phyloP scores from a whole-genome alignment of 2,329 filamentous ascomycete genomes.

The Cordyceps tenuipes region DNA sequence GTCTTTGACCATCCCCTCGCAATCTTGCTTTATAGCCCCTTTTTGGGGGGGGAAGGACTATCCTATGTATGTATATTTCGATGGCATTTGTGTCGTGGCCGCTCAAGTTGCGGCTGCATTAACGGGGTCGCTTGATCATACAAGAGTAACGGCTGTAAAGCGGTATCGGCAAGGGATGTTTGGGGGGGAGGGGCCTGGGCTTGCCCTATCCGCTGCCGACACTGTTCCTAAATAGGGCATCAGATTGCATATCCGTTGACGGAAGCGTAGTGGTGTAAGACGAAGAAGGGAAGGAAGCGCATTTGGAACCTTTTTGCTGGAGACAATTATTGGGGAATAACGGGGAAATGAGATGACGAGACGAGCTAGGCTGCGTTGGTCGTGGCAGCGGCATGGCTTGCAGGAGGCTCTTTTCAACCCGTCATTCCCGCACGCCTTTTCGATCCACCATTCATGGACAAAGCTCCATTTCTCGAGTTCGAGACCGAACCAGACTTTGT shows the following conservation, averaged over 20 bases:
- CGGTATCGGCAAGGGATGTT: not conserved
- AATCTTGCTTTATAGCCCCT: no score
- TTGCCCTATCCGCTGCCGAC: constrained; percentile 10
- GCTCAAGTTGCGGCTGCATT: not conserved
- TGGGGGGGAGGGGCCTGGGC: not conserved
- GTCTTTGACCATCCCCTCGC: no score
- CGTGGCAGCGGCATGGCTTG: constrained; percentile 7
- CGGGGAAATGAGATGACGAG: constrained; percentile 5
- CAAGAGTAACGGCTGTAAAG: not conserved
- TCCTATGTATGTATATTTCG: no score
- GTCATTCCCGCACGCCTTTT: constrained; percentile 13
- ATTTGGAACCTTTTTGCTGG: not conserved
- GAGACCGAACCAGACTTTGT: constrained; percentile 16
- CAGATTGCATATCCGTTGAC: constrained; percentile 3
- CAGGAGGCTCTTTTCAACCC: constrained; percentile 1
- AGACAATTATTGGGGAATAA: not conserved
- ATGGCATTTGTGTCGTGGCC: not conserved
- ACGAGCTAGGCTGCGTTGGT: constrained; percentile 1
- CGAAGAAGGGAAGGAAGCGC: not conserved
- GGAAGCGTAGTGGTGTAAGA: not conserved
- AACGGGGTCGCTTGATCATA: not conserved
- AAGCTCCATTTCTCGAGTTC: constrained; percentile 12
- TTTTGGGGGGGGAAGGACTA: no score
- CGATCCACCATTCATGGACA: constrained; percentile 12
- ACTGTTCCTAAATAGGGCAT: constrained; percentile 10